Conservation (phyloP, 192 early-diverging fungal genomes). For the Coemansia sp. region DNA sequence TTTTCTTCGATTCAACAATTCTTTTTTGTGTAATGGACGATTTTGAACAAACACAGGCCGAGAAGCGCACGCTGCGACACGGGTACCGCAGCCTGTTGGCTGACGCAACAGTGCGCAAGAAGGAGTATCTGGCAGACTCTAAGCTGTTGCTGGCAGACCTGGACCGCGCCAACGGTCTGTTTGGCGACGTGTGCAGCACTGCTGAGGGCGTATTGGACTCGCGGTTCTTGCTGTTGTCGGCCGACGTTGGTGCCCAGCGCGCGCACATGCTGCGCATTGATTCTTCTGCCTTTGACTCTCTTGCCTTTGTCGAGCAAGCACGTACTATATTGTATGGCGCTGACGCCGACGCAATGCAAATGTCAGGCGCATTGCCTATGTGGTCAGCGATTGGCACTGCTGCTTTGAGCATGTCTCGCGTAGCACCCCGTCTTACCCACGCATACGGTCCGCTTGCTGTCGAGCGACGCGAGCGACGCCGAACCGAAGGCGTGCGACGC, state of each 20-base stretch:
- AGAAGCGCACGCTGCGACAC: slow-evolving; percentile 38
- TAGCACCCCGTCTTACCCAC: slow-evolving; percentile 71
- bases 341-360: slow-evolving; percentile 53
- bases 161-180: slow-evolving; percentile 43
- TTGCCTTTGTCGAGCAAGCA: slow-evolving; percentile 72
- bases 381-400: slow-evolving; percentile 64
- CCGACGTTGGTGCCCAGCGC: slow-evolving; percentile 74
- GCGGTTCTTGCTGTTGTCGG: slow-evolving; percentile 70
- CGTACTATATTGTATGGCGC: slow-evolving; percentile 53
- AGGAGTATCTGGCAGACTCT: slow-evolving; percentile 42
- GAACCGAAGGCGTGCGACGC: slow-evolving; percentile 1
- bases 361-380: slow-evolving; percentile 40
- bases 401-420: slow-evolving; percentile 56
- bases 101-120: slow-evolving; percentile 37
- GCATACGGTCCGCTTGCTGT: slow-evolving; percentile 61
- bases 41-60: slow-evolving; percentile 15
- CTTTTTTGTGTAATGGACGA: not conserved
- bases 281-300: slow-evolving; percentile 70
- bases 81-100: slow-evolving; percentile 47
- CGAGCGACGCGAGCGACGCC: slow-evolving; percentile 24
- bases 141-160: slow-evolving; percentile 39
- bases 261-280: slow-evolving; percentile 76
- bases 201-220: slow-evolving; percentile 91
- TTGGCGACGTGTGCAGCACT: slow-evolving; percentile 65
- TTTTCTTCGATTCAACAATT: not conserved